These are phyloP conservation scores for Mucor mucedo DNA, from an alignment of 371 early-diverging fungal species.

Conservation along the genomic window DNA sequence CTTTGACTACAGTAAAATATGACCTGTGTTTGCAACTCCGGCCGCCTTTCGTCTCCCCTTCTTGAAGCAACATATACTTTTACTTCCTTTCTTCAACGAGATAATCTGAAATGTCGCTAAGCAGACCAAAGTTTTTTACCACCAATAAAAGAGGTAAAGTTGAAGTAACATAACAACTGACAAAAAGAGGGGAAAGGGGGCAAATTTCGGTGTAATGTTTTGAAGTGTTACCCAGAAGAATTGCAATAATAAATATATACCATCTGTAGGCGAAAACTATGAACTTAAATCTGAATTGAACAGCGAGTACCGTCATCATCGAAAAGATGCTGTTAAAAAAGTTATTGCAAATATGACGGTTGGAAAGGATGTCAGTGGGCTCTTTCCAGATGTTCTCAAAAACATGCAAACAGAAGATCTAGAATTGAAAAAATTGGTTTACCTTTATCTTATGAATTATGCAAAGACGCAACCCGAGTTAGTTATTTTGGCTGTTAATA, in stretches of 20 bases:
- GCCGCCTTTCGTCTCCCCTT: not conserved
- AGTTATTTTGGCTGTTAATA: slow-evolving; percentile 96
- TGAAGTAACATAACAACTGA: not conserved
- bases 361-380: slow-evolving; percentile 84
- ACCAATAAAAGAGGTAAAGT: slow-evolving; percentile 66
- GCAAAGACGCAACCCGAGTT: slow-evolving; percentile 97
- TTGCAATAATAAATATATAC: not conserved
- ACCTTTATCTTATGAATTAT: slow-evolving; percentile 89
- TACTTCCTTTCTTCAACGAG: not conserved
- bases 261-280: slow-evolving; percentile 87
- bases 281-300: slow-evolving; percentile 96
- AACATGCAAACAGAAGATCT: slow-evolving; percentile 99
- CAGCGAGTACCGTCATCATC: slow-evolving; percentile 90
- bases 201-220: not conserved
- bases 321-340: slow-evolving; percentile 97
- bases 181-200: not conserved
- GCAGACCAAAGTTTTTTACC: slow-evolving; percentile 64
- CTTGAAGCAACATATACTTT: not conserved
- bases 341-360: slow-evolving; percentile 95
- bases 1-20: not conserved
- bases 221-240: not conserved
- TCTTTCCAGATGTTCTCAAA: slow-evolving; percentile 96
- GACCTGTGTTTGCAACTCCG: too few species aligned
- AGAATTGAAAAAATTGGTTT: slow-evolving; percentile 95
- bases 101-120: slow-evolving; percentile 19